Evolutionary conservation across 495 filamentous ascomycete genomes (phyloP).

Genomic region (Bacidia gigantensis): DNA sequence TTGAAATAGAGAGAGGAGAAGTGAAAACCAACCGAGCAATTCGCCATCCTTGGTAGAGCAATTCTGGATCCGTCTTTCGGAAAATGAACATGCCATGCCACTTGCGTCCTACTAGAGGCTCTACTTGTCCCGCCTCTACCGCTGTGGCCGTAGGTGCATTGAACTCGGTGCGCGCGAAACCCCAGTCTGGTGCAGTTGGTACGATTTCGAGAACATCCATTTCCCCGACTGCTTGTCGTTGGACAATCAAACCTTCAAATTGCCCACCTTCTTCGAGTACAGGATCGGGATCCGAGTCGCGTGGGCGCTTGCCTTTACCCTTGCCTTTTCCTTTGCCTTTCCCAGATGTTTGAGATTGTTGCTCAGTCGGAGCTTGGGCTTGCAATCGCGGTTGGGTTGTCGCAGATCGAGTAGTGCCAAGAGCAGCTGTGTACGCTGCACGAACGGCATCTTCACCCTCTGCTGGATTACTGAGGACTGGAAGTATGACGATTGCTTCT

Average conservation of each 20-base stretch:
- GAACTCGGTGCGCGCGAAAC: background rate
- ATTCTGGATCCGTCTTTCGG: background rate
- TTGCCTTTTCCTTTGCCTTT: background rate
- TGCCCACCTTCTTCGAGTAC: background rate
- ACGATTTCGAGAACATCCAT: background rate
- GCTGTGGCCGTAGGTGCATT: background rate
- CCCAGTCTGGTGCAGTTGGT: constrained; percentile 3
- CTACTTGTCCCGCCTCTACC: background rate
- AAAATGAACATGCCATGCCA: background rate
- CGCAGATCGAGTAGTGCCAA: too few relatives aligned
- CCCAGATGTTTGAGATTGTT: background rate
- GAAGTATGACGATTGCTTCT: background rate
- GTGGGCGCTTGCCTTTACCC: background rate
- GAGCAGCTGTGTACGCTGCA: background rate
- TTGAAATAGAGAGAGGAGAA: background rate
- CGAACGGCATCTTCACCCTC: background rate
- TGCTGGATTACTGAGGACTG: background rate
- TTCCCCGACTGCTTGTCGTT: background rate
- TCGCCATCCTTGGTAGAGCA: background rate
- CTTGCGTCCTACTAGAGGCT: background rate
- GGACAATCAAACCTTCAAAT: background rate
- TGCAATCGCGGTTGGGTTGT: background rate
- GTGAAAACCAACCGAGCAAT: background rate
- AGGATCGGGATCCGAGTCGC: background rate
- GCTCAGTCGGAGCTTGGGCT: background rate